phyloP scores from a whole-genome alignment of 768 basidiomycete species.

The Austroboletus festivus region DNA sequence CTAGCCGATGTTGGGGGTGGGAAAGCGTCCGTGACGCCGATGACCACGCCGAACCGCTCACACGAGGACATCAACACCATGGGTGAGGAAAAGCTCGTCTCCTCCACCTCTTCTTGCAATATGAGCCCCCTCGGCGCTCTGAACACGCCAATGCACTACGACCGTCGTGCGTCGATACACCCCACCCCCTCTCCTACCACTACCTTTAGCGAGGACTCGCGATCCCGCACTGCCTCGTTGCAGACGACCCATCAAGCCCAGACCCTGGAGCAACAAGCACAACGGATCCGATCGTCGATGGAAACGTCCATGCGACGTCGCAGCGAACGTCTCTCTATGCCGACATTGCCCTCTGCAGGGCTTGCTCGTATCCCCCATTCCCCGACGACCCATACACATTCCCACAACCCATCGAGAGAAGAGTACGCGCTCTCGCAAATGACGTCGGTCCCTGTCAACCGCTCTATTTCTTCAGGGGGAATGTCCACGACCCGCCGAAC shows the following conservation, averaged over 20 bases:
- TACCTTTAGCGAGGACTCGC: slow-evolving; percentile 3
- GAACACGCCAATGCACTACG: slow-evolving; percentile 15
- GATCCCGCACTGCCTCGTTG: slow-evolving; percentile 7
- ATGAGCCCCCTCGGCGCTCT: slow-evolving; percentile 20
- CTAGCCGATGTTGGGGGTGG: slow-evolving; percentile 10
- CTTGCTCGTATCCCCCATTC: slow-evolving; percentile 17
- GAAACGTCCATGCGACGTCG: slow-evolving; percentile 24
- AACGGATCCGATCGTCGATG: slow-evolving; percentile 33
- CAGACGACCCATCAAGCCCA: slow-evolving; percentile 19
- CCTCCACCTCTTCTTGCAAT: slow-evolving; percentile 12
- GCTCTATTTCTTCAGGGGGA: slow-evolving; percentile 27
- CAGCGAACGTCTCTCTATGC: slow-evolving; percentile 31
- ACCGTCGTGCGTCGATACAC: slow-evolving; percentile 20
- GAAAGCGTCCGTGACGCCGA: slow-evolving; percentile 10
- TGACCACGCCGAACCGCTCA: slow-evolving; percentile 19
- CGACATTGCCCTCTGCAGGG: slow-evolving; percentile 15
- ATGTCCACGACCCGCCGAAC: slow-evolving; percentile 30
- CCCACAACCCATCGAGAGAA: slow-evolving; percentile 17
- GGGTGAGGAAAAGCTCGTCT: slow-evolving; percentile 24
- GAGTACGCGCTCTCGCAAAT: slow-evolving; percentile 32
- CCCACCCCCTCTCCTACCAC: slow-evolving; percentile 7
- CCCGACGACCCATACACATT: slow-evolving; percentile 8
- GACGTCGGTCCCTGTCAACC: slow-evolving; percentile 19
- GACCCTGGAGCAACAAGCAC: slow-evolving; percentile 29
- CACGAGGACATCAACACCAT: slow-evolving; percentile 15